Evolutionary conservation across 495 filamentous ascomycete genomes (phyloP).

Genomic region (Glonium stellatum): DNA sequence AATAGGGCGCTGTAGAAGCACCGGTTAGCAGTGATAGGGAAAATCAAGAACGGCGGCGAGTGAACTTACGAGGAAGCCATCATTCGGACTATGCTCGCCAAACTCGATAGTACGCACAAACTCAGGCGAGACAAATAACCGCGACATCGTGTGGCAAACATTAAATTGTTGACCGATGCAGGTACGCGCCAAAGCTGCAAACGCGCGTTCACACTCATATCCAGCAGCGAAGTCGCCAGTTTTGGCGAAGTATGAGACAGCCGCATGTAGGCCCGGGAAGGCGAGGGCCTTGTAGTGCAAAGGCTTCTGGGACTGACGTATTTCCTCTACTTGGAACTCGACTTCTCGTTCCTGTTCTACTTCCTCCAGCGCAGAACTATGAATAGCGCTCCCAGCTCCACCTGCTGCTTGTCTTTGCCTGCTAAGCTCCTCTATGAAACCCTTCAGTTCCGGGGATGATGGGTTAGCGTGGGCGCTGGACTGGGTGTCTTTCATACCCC

Average conservation of each 20-base stretch:
- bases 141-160: constrained; percentile 28
- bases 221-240: constrained; percentile 34
- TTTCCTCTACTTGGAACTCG: constrained; percentile 43
- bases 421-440: constrained; percentile 32
- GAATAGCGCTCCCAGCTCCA: constrained; percentile 30
- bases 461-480: neutral
- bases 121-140: constrained; percentile 21
- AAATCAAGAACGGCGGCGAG: neutral
- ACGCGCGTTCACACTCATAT: constrained; percentile 28
- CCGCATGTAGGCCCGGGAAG: constrained; percentile 37
- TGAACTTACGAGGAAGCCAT: constrained; percentile 37
- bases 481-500: constrained; percentile 13
- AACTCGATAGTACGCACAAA: constrained; percentile 28
- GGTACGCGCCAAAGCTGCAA: constrained; percentile 31
- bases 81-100: constrained; percentile 24
- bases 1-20: constrained; percentile 36
- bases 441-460: constrained; percentile 16
- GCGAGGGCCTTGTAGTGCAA: constrained; percentile 25
- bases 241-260: constrained; percentile 37
- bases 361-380: constrained; percentile 43
- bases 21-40: neutral
- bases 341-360: constrained; percentile 49
- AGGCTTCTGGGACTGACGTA: constrained; percentile 45
- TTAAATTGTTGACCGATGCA: constrained; percentile 35
- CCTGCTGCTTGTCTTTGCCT: constrained; percentile 22